These are phyloP conservation scores for Paecilomyces niveus DNA, from an alignment of 2,329 filamentous ascomycete species.

Conservation along the genomic window DNA sequence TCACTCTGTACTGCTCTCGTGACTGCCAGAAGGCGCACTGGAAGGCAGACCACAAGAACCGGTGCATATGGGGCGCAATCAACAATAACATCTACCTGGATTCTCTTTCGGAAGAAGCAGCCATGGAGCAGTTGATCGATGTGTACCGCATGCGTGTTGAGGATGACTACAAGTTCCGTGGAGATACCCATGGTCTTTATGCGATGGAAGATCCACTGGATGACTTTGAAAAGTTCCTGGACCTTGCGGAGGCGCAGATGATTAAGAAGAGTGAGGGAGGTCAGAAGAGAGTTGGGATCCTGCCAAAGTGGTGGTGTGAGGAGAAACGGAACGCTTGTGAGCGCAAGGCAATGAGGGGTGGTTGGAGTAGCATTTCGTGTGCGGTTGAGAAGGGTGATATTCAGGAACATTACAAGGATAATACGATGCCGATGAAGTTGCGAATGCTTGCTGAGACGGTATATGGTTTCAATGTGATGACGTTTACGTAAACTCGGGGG, in stretches of 20 bases:
- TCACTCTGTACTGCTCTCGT: conserved; percentile 42
- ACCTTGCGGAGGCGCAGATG: conserved; percentile 25
- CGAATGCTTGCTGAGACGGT: conserved; percentile 42
- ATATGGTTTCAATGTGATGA: conserved; percentile 16
- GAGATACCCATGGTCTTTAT: conserved; percentile 14
- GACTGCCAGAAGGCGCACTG: conserved; percentile 25
- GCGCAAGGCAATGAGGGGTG: conserved; percentile 19
- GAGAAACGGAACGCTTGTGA: conserved; percentile 35
- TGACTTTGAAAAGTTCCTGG: conserved; percentile 24
- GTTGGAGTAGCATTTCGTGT: conserved; percentile 23
- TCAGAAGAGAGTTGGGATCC: conserved; percentile 20
- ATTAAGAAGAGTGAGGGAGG: conserved; percentile 25
- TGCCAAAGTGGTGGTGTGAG: conserved; percentile 42
- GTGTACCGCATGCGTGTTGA: conserved; percentile 22
- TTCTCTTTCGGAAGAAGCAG: conserved; percentile 13
- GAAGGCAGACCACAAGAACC: conserved; percentile 15
- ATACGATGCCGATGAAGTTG: conserved; percentile 43
- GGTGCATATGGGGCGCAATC: conserved; percentile 17
- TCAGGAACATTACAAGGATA: conserved; percentile 38
- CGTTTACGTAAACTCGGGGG: neutral
- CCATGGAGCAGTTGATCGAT: conserved; percentile 18
- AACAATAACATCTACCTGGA: conserved; percentile 14
- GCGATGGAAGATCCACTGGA: conserved; percentile 27
- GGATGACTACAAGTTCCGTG: conserved; percentile 11
- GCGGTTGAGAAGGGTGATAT: conserved; percentile 30